phyloP scores from a whole-genome alignment of 768 basidiomycete species.

The Leccinellum luteum region DNA sequence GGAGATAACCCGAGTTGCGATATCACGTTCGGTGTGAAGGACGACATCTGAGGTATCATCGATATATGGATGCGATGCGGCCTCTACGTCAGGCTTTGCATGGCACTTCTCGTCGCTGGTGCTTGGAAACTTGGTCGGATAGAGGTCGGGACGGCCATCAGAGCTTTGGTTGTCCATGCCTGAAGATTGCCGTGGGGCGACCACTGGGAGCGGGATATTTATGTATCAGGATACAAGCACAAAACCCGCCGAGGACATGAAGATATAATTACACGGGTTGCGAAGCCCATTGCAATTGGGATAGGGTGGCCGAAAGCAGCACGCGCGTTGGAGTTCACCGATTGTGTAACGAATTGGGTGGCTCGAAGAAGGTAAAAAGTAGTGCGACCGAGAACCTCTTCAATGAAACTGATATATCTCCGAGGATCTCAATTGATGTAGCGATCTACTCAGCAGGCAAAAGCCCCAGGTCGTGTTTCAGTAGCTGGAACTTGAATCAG shows the following conservation, averaged over 20 bases:
- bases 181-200: background rate
- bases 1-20: constrained; percentile 41
- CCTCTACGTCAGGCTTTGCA: constrained; percentile 33
- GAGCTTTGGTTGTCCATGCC: constrained; percentile 4
- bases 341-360: background rate
- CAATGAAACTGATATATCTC: background rate
- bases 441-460: background rate
- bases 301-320: background rate
- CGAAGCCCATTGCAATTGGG: background rate
- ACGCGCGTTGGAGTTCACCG: background rate
- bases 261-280: background rate
- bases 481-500: background rate
- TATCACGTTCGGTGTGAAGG: constrained; percentile 44
- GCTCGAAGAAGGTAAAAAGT: background rate
- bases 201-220: background rate
- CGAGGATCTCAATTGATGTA: background rate
- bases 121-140: background rate
- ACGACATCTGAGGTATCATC: constrained; percentile 14
- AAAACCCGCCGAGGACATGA: background rate
- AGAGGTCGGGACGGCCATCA: background rate
- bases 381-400: background rate
- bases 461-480: background rate
- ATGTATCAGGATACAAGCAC: background rate
- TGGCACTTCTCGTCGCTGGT: constrained; percentile 13
- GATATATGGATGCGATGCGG: background rate